These are phyloP conservation scores for Lindgomyces ingoldianus DNA, from an alignment of 495 filamentous ascomycete genomes.

Conservation along the genomic window DNA sequence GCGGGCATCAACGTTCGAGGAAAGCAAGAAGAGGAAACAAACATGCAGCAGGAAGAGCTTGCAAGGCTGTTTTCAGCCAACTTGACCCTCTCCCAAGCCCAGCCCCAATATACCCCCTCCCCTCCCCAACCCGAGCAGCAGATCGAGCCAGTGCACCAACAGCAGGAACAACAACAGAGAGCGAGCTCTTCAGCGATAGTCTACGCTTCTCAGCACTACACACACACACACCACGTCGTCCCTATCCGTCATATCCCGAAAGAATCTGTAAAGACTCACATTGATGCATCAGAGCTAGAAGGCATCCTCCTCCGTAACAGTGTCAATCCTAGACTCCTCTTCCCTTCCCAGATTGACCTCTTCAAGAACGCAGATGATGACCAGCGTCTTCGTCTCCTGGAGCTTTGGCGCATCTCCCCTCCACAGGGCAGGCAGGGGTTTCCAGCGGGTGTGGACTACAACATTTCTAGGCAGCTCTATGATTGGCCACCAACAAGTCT, in stretches of 20 bases:
- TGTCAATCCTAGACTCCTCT: slow-evolving; percentile 45
- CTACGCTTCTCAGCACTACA: slow-evolving; percentile 47
- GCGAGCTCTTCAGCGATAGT: slow-evolving; percentile 33
- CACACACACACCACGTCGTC: slow-evolving; percentile 40
- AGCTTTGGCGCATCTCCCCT: slow-evolving; percentile 48
- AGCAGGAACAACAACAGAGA: slow-evolving; percentile 14
- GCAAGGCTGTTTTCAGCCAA: slow-evolving; percentile 43
- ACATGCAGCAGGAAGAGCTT: slow-evolving; percentile 47
- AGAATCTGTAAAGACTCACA: slow-evolving; percentile 31
- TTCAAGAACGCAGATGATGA: slow-evolving; percentile 45
- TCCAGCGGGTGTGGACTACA: slow-evolving; percentile 27
- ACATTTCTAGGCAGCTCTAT: slow-evolving; percentile 30
- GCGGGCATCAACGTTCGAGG: slow-evolving; percentile 39
- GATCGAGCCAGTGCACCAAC: background rate
- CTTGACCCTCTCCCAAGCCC: slow-evolving; percentile 38
- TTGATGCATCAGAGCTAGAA: slow-evolving; percentile 36
- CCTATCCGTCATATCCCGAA: slow-evolving; percentile 39
- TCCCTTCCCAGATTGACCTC: slow-evolving; percentile 45
- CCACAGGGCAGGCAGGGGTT: slow-evolving; percentile 32
- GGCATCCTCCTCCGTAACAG: slow-evolving; percentile 39
- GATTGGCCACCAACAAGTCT: slow-evolving; percentile 43
- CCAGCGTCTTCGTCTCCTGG: slow-evolving; percentile 45
- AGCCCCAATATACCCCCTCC: slow-evolving; percentile 13
- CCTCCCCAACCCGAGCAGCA: slow-evolving; percentile 26
- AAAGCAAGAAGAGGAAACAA: slow-evolving; percentile 35